A percentile compares a stretch with the other conserved stretches of the same genome.
Conservation (phyloP, 208 protist species). For the Leishmania tropica region DNA sequence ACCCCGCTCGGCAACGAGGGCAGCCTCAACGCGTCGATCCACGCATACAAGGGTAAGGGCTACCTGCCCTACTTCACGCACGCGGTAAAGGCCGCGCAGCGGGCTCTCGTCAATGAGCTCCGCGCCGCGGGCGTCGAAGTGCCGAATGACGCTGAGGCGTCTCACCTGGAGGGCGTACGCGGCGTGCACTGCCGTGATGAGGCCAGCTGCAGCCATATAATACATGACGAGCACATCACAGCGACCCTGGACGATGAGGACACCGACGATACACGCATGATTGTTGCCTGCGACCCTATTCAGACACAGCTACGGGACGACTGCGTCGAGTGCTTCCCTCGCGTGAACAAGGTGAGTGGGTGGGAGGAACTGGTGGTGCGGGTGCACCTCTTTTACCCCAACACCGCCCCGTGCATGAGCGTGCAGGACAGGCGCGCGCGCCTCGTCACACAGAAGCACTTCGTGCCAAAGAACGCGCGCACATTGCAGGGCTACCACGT, state of each 20-base stretch:
- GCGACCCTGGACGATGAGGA: background rate
- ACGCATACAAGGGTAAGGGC: background rate
- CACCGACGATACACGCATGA: constrained; percentile 5
- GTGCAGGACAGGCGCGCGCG: constrained; percentile 14
- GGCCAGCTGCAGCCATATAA: constrained; percentile 11
- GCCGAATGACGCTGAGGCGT: background rate
- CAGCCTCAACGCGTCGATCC: background rate
- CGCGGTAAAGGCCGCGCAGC: background rate
- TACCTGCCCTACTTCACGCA: constrained; percentile 10
- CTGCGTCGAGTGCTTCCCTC: constrained; percentile 25
- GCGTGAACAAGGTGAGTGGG: background rate
- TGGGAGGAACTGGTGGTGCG: constrained; percentile 13
- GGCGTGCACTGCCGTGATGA: constrained; percentile 12
- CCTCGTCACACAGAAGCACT: constrained; percentile 22
- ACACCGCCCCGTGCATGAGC: constrained; percentile 14
- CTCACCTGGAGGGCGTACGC: constrained; percentile 9
- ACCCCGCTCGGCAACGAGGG: constrained; percentile 7
- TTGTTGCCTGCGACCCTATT: constrained; percentile 22
- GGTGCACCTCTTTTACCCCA: constrained; percentile 24
- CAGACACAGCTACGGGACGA: constrained; percentile 26
- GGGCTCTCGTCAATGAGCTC: constrained; percentile 1
- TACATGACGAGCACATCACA: background rate
- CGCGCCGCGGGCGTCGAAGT: constrained; percentile 12
- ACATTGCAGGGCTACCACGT: constrained; percentile 11
- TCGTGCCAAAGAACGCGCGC: constrained; percentile 13